Evolutionary conservation across 1,284 basidiomycete genomes (phyloP).

Genomic region (Sanghuangporus baumii): DNA sequence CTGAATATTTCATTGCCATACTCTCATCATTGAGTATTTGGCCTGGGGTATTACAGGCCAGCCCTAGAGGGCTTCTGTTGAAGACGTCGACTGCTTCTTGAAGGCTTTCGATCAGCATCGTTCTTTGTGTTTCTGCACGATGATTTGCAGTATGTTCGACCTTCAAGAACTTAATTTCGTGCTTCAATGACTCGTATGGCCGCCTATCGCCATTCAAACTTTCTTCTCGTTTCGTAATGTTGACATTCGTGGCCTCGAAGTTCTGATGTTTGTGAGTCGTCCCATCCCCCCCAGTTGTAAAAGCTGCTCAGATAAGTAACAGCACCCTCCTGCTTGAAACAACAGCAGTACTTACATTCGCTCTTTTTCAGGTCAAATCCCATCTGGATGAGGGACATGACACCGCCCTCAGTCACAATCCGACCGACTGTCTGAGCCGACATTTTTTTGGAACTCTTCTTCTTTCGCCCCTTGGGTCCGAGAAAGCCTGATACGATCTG

Average conservation of each 20-base stretch:
- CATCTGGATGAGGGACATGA: not conserved
- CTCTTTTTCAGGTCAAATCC: not conserved
- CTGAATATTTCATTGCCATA: conserved; percentile 11
- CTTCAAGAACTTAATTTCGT: not conserved
- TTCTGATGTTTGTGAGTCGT: not conserved
- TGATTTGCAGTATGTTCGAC: not conserved
- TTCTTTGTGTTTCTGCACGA: not conserved
- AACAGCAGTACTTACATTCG: not conserved
- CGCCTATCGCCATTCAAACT: not conserved
- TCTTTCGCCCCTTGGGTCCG: not conserved
- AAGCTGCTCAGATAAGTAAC: not conserved
- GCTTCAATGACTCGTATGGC: not conserved
- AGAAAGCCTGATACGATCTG: not conserved
- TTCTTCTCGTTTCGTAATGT: not conserved
- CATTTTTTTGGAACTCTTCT: not conserved
- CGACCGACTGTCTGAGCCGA: not conserved
- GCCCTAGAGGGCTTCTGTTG: not conserved
- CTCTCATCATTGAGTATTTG: not conserved
- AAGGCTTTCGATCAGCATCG: not conserved
- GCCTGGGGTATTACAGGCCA: not conserved
- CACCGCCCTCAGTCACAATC: not conserved
- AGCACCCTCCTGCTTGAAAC: not conserved
- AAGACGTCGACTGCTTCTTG: not conserved
- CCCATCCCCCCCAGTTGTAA: not conserved
- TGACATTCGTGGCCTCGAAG: not conserved